Conservation (phyloP, 805 yeast species). For the Ogataea philodendri region DNA sequence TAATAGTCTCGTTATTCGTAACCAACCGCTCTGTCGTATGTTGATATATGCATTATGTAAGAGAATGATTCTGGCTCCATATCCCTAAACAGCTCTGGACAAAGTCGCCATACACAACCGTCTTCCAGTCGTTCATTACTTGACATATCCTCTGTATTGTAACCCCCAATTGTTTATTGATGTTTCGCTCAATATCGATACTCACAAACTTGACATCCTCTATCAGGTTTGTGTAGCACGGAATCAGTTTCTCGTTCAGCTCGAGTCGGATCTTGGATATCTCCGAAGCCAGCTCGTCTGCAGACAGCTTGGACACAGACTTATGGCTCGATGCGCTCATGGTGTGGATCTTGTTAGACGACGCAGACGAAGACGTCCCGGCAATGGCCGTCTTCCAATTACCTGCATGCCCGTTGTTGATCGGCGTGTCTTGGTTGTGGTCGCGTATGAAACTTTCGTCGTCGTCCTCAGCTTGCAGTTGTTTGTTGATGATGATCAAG, state of each 20-base stretch:
- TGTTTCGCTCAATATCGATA: slow-evolving; percentile 41
- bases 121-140: slow-evolving; percentile 27
- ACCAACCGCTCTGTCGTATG: no score
- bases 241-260: slow-evolving; percentile 43
- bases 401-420: slow-evolving; percentile 11
- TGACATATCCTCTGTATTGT: slow-evolving; percentile 15
- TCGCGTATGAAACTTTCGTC: slow-evolving; percentile 13
- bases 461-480: slow-evolving; percentile 9
- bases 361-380: slow-evolving; percentile 20
- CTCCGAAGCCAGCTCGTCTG: slow-evolving; percentile 23
- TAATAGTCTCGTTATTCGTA: no score
- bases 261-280: slow-evolving; percentile 23
- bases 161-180: slow-evolving; percentile 25
- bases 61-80: slow-evolving; percentile 20
- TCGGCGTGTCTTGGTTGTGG: slow-evolving; percentile 8
- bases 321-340: slow-evolving; percentile 12
- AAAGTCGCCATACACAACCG: slow-evolving; percentile 27
- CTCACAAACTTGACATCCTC: slow-evolving; percentile 45
- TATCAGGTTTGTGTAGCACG: slow-evolving; percentile 43
- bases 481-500: slow-evolving; percentile 18
- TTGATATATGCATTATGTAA: slow-evolving; percentile 1
- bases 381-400: slow-evolving; percentile 25
- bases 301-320: slow-evolving; percentile 21
- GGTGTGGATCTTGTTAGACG: slow-evolving; percentile 14
- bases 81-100: slow-evolving; percentile 23